Evolutionary conservation across 1,284 basidiomycete genomes (phyloP), one percentile per base, ranked within the genome.

Genomic region (Stygiomarasmius scandens): DNA sequence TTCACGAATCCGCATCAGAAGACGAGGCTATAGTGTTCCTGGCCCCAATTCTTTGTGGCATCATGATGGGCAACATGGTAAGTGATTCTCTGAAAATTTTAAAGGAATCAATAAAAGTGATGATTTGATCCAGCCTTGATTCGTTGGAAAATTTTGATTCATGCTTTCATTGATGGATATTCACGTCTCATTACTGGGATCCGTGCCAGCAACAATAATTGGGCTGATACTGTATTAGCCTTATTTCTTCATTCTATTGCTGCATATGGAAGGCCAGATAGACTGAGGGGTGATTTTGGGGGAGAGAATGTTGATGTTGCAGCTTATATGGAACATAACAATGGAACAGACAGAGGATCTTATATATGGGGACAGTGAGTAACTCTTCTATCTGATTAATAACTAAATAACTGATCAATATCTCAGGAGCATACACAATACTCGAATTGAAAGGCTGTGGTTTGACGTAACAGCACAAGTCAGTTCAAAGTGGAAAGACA

Each of bases 21-120:
- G 65, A 4, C 47, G 63, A 20, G 50, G 45, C 1, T 74, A 74
- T 54, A 23, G 52, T 2, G 72, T 74, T 2, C 54, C 70, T 5
- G 70, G 72, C 1, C 67, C 70, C 3, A 71, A 72, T 38, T 66
- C 70, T 2, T 60, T 74, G 3, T 67, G 63, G 61, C 72, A 73
- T 55, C 71, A 73, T 52, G 71, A 73, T 63, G 69, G 71, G 0
- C 70, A 73, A 38, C 71, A 72, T 59, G 70, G 70, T 71, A 47
- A 51, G 62, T 54, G 34, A 2, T 22, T n/a, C n/a, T n/a, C n/a
- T n/a, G n/a, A n/a, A n/a, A n/a, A n/a, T 24, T 2, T 1, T 20
- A 41, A 22, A 16, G n/a, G 36, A n/a, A n/a, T 41, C 22, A n/a
- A 36, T 20, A 10, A 48, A 29, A 22, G 9, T 6, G 2, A 34